These are phyloP conservation scores for Melampsora medusae DNA, from an alignment of 1,284 basidiomycete species.

Conservation along the genomic window DNA sequence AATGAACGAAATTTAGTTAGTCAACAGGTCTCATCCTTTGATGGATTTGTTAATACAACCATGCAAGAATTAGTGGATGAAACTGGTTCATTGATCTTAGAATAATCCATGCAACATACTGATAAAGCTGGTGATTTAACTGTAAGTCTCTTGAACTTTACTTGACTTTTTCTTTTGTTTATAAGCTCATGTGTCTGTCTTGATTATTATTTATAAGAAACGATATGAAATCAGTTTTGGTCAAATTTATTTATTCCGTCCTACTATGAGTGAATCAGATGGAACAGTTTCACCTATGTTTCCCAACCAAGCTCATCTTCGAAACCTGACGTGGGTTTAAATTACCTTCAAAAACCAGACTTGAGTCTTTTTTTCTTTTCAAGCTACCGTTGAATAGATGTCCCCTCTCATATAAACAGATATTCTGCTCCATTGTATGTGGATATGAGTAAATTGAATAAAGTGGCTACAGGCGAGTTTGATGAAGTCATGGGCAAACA, in stretches of 20 bases:
- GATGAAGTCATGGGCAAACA: conserved; percentile 68
- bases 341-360: too few relatives aligned
- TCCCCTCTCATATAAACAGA: conserved; percentile 46
- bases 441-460: conserved; percentile 87
- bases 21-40: conserved; percentile 96
- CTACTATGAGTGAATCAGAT: conserved; percentile 92
- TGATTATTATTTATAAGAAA: conserved; percentile 61
- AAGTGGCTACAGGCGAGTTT: conserved; percentile 66
- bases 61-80: conserved; percentile 99
- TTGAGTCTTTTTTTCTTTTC: conserved; percentile 28
- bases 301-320: conserved; percentile 92
- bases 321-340: conserved; percentile 70
- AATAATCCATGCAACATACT: conserved; percentile 93
- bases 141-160: conserved; percentile 54
- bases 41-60: conserved; percentile 99
- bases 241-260: conserved; percentile 92
- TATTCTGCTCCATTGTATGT: conserved; percentile 96
- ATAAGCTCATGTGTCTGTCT: neutral
- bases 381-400: neutral
- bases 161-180: neutral
- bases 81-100: conserved; percentile 85
- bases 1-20: conserved; percentile 94
- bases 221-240: conserved; percentile 97
- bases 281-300: conserved; percentile 89
- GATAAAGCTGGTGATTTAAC: conserved; percentile 73